Conservation (phyloP, 495 filamentous ascomycete genomes). For the Penicillium bialowiezense region DNA sequence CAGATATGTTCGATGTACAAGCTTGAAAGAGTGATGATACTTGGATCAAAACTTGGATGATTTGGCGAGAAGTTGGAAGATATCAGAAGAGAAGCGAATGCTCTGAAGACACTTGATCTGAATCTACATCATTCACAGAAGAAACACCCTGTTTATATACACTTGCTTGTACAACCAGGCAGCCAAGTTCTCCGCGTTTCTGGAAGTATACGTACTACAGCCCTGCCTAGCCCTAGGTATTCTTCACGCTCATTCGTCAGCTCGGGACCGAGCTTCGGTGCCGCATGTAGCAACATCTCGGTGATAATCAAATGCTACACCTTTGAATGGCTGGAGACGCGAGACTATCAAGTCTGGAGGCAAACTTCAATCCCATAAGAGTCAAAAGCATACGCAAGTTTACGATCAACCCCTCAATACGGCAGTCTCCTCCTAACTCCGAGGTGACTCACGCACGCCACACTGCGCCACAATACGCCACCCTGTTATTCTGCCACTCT, state of each 20-base stretch:
- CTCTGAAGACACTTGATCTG: background rate
- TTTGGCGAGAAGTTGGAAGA: background rate
- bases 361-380: background rate
- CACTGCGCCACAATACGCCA: background rate
- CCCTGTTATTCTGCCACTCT: background rate
- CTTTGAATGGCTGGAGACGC: background rate
- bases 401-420: background rate
- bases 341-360: background rate
- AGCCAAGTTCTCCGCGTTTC: background rate
- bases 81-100: background rate
- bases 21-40: background rate
- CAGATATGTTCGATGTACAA: background rate
- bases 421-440: conserved; percentile 5
- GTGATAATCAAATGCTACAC: background rate
- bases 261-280: conserved; percentile 1
- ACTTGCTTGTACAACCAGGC: background rate
- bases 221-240: background rate
- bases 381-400: background rate
- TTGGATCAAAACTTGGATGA: background rate
- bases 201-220: background rate
- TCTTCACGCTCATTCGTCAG: background rate
- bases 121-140: background rate
- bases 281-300: background rate
- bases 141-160: background rate
- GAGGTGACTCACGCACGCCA: background rate